Evolutionary conservation across 345 rosid species (phyloP).

Genomic region (Ricinus communis): DNA sequence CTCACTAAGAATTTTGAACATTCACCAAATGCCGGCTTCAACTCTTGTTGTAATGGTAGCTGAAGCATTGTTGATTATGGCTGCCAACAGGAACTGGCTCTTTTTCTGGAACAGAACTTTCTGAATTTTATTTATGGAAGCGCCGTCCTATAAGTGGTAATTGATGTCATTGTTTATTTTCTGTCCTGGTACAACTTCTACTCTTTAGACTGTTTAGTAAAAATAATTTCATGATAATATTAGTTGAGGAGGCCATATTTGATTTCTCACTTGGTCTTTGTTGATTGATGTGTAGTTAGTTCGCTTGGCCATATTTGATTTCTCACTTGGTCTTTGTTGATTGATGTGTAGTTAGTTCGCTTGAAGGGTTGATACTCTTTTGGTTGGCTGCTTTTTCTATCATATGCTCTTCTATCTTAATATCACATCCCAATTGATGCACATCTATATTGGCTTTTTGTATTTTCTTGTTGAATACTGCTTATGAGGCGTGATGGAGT

Average conservation of each 20-base stretch:
- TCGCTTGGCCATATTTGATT: background rate
- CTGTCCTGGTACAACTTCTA: background rate
- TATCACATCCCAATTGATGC: background rate
- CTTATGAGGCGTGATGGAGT: background rate
- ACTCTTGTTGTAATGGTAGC: background rate
- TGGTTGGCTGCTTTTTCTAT: background rate
- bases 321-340: background rate
- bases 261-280: background rate
- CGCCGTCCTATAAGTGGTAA: constrained; percentile 1
- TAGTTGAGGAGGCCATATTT: background rate
- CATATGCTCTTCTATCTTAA: background rate
- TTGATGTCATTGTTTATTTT: background rate
- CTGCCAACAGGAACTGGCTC: background rate
- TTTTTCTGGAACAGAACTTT: background rate
- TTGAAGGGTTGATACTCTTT: background rate
- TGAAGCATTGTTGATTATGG: constrained; percentile 3
- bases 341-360: background rate
- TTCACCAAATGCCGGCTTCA: background rate
- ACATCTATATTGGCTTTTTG: background rate
- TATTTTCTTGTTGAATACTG: background rate
- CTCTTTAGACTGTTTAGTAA: background rate
- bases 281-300: background rate
- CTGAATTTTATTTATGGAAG: constrained; percentile 6
- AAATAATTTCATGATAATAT: background rate
- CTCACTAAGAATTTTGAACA: constrained; percentile 45